Conservation (phyloP, 208 protist genomes). For the Naegleria fowleri region DNA sequence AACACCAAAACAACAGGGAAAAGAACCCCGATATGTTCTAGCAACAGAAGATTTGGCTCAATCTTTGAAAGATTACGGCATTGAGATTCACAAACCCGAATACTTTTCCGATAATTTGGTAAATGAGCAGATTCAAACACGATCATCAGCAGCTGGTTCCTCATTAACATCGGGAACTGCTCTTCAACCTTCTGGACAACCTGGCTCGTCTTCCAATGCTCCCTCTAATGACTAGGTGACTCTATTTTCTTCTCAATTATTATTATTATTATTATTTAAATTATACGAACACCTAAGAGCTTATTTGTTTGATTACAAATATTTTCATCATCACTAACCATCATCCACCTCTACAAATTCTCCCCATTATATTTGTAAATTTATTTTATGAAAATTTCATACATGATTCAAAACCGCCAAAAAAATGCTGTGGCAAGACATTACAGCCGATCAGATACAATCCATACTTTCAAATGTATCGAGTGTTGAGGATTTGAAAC, state of each 20-base stretch:
- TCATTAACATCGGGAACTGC: too few relatives aligned
- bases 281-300: background rate
- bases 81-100: slow-evolving; percentile 11
- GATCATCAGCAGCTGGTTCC: background rate
- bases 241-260: too few relatives aligned
- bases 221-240: too few relatives aligned
- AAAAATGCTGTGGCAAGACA: background rate
- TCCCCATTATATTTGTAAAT: too few relatives aligned
- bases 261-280: too few relatives aligned
- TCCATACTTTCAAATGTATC: too few relatives aligned
- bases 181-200: background rate
- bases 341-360: too few relatives aligned
- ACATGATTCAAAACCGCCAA: background rate
- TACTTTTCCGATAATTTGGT: slow-evolving; percentile 17
- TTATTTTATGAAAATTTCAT: too few relatives aligned
- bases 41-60: background rate
- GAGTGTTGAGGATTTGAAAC: too few relatives aligned
- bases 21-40: background rate
- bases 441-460: background rate
- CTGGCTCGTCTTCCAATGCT: background rate
- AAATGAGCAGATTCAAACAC: background rate
- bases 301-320: background rate
- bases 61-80: background rate
- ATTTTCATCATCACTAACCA: too few relatives aligned
- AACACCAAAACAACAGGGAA: background rate